phyloP scores from a whole-genome alignment of 768 basidiomycete genomes.

The Suillus decipiens region DNA sequence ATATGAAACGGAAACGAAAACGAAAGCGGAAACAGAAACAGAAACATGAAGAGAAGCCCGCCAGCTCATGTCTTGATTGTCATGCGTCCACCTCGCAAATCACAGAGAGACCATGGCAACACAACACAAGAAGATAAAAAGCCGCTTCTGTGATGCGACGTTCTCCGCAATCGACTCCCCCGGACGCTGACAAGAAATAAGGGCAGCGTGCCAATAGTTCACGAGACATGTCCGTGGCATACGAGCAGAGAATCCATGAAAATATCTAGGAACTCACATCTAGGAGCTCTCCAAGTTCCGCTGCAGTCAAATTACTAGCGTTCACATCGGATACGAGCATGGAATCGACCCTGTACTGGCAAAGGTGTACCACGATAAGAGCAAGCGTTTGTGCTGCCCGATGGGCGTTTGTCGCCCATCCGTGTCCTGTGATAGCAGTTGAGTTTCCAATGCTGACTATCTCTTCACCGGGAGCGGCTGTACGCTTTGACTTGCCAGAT shows the following conservation, averaged over 20 bases:
- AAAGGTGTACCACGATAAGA: constrained; percentile 26
- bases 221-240: neutral
- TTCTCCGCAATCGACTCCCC: constrained; percentile 1
- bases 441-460: neutral
- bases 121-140: constrained; percentile 2
- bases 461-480: neutral
- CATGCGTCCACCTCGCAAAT: constrained; percentile 1
- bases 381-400: constrained; percentile 25
- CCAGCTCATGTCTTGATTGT: neutral
- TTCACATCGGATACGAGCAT: constrained; percentile 8
- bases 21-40: neutral
- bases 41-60: constrained; percentile 3
- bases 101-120: constrained; percentile 2
- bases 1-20: neutral
- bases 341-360: constrained; percentile 22
- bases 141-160: neutral
- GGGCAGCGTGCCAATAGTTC: neutral
- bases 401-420: constrained; percentile 8
- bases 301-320: constrained; percentile 27
- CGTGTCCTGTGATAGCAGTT: neutral
- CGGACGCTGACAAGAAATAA: neutral
- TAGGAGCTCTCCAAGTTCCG: constrained; percentile 33
- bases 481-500: constrained; percentile 16
- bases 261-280: constrained; percentile 29
- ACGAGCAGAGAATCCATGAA: neutral